phyloP scores from a whole-genome alignment of 2,329 filamentous ascomycete species.

The Cryoendolithus antarcticus region DNA sequence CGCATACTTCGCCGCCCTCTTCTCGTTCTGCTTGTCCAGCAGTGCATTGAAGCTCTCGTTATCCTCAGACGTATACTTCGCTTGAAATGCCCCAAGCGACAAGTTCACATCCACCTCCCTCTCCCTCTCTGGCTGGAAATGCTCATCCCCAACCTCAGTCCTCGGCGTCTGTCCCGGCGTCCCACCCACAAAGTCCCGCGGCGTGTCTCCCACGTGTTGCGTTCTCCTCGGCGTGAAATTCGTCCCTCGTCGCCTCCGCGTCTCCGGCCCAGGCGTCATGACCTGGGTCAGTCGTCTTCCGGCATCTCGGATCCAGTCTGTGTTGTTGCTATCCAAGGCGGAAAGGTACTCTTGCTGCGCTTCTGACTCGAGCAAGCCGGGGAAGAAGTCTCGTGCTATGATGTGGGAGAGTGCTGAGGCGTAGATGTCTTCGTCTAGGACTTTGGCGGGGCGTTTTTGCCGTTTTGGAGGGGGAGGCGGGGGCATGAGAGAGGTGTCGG shows the following conservation, averaged over 20 bases:
- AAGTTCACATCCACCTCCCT: conserved; percentile 59
- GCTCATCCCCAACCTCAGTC: conserved; percentile 12
- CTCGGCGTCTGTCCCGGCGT: conserved; percentile 51
- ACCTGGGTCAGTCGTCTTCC: conserved; percentile 51
- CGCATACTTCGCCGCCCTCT: conserved; percentile 68
- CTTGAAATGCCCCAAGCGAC: conserved; percentile 74
- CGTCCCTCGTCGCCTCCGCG: conserved; percentile 26
- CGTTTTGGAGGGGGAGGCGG: conserved; percentile 83
- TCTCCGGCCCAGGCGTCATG: conserved; percentile 63
- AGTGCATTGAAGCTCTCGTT: conserved; percentile 94
- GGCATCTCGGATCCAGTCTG: conserved; percentile 74
- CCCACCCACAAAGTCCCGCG: conserved; percentile 50
- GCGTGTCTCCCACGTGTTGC: conserved; percentile 11
- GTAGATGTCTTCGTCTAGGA: conserved; percentile 90
- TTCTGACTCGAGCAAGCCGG: conserved; percentile 73
- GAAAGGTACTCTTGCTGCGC: conserved; percentile 86
- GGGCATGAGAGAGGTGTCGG: conserved; percentile 66
- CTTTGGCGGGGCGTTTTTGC: conserved; percentile 77
- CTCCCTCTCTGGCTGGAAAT: conserved; percentile 24
- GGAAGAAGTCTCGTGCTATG: conserved; percentile 94
- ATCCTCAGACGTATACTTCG: conserved; percentile 92
- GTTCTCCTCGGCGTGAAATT: conserved; percentile 20
- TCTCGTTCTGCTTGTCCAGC: conserved; percentile 80
- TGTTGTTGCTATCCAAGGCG: conserved; percentile 74
- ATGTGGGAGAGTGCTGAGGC: conserved; percentile 84